Base-by-base conservation (phyloP, 305 asterid genomes). In the Solanum hybrid region DNA sequence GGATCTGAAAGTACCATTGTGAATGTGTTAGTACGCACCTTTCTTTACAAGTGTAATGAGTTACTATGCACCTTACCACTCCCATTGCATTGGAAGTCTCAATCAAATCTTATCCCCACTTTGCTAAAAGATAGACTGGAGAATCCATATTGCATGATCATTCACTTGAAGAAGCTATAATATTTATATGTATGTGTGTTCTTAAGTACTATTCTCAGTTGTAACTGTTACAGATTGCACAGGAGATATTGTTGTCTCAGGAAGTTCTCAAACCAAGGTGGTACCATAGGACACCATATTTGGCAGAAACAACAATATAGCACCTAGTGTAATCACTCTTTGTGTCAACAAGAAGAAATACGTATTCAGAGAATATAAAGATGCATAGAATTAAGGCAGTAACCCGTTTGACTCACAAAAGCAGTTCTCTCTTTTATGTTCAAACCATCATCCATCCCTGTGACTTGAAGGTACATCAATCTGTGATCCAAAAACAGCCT, bases 391-490 rank as follows among this genome's bases (percentile, higher is more conserved):
- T 29, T 68, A 37, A 90, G 79, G 79, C 89, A 38, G 82, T 78
- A 89, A 90, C 57, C 87, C 87, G 70, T 89, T 90, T 89, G 88
- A 94, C 99, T 94, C 92, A 97, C 99, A 95, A 95, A 93, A 41
- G 97, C 94, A 89, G 94, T 92, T 93, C 98, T 95, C 89, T 97
- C 98, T 92, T 96, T 97, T 90, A 94, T 92, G 90, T 93, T 94
- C 92, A 96, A 90, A 89, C 98, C 98, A 90, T 95, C 99, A 88
- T 95, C 98, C 99, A 96, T 97, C 90, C 99, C 99, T 37, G 98
- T 92, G 89, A 97, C 98, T 88, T 94, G 96, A 89, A 96, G 96
- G 92, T 96, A 96, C 96, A 94, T 95, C 89, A 97, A 91, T 90
- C 99, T 96, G 98, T 85, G 78, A 89, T 89, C 85, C 91, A 91